Evolutionary conservation across 495 filamentous ascomycete genomes (phyloP).

Genomic region (Hamigera avellanea): DNA sequence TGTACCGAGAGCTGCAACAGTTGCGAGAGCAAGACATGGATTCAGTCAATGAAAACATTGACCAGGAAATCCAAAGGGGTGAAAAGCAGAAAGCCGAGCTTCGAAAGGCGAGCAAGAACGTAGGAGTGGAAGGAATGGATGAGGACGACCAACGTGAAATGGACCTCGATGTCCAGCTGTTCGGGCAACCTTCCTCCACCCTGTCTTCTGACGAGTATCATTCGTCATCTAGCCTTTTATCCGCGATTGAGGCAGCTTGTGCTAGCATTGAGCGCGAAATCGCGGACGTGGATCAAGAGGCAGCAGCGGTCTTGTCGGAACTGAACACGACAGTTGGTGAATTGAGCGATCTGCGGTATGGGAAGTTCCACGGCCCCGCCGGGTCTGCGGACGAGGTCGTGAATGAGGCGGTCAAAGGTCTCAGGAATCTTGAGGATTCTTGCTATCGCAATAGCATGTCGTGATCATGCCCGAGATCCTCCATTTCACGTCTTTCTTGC

Average conservation of each 20-base stretch:
- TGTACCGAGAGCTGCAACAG: slow-evolving; percentile 73
- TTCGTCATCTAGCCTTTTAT: slow-evolving; percentile 50
- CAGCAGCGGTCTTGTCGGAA: slow-evolving; percentile 44
- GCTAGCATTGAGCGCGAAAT: slow-evolving; percentile 56
- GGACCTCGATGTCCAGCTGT: slow-evolving; percentile 61
- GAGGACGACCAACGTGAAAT: slow-evolving; percentile 56
- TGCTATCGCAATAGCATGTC: slow-evolving; percentile 32
- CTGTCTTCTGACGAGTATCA: slow-evolving; percentile 35
- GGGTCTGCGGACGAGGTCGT: slow-evolving; percentile 47
- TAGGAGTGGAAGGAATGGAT: slow-evolving; percentile 39
- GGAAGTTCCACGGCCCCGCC: slow-evolving; percentile 52
- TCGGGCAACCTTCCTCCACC: slow-evolving; percentile 39
- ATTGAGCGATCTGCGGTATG: slow-evolving; percentile 75
- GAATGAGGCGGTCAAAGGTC: slow-evolving; percentile 39
- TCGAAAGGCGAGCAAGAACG: slow-evolving; percentile 39
- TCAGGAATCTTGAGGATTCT: slow-evolving; percentile 49
- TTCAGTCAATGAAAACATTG: slow-evolving; percentile 54
- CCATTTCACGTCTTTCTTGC: neutral
- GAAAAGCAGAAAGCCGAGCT: slow-evolving; percentile 51
- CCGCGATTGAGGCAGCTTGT: slow-evolving; percentile 55
- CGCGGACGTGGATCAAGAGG: slow-evolving; percentile 49
- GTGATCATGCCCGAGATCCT: neutral
- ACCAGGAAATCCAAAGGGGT: slow-evolving; percentile 50
- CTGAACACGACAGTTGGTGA: slow-evolving; percentile 53
- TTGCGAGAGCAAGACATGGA: slow-evolving; percentile 59